A percentile compares a stretch with the other conserved stretches of the same genome.
Evolutionary conservation across 768 basidiomycete genomes (phyloP).

Genomic region (Mycena albidolilacea): DNA sequence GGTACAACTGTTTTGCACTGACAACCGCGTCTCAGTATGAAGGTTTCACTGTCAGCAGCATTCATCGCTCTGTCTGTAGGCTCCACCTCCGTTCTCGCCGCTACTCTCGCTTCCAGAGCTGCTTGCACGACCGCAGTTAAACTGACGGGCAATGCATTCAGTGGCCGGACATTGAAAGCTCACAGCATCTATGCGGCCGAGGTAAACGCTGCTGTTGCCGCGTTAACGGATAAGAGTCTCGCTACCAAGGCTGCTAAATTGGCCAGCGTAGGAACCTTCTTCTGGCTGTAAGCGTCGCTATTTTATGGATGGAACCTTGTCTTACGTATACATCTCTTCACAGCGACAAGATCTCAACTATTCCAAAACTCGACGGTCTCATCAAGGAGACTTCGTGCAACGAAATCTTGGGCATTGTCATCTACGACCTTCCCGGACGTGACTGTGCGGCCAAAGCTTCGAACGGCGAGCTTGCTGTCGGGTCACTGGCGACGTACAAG

Average conservation of each 20-base stretch:
- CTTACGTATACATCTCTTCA: conserved; percentile 7
- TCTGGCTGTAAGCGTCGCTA: conserved; percentile 47
- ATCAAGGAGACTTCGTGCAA: conserved; percentile 53
- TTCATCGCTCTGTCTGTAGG: conserved; percentile 21
- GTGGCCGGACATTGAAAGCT: conserved; percentile 19
- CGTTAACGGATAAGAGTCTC: conserved; percentile 52
- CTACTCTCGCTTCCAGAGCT: conserved; percentile 16
- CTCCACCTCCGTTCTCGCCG: conserved; percentile 16
- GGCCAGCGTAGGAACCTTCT: conserved; percentile 58
- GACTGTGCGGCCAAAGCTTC: conserved; percentile 61
- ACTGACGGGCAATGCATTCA: conserved; percentile 23
- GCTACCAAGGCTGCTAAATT: conserved; percentile 53
- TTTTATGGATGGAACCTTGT: background rate
- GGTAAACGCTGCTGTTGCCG: conserved; percentile 50
- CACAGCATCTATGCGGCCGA: conserved; percentile 18
- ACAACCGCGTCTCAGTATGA: conserved; percentile 20
- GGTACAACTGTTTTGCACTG: conserved; percentile 2
- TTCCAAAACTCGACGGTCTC: conserved; percentile 46
- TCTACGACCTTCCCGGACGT: conserved; percentile 61
- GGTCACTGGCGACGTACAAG: conserved; percentile 54
- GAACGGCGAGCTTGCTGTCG: conserved; percentile 56
- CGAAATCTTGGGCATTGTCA: conserved; percentile 47
- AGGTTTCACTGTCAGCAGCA: conserved; percentile 16
- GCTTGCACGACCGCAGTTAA: conserved; percentile 19
- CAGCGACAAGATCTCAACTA: conserved; percentile 21